Evolutionary conservation across 2,329 filamentous ascomycete genomes (phyloP), one percentile per base, ranked within the genome.

Genomic region (Diplocarpon mali): DNA sequence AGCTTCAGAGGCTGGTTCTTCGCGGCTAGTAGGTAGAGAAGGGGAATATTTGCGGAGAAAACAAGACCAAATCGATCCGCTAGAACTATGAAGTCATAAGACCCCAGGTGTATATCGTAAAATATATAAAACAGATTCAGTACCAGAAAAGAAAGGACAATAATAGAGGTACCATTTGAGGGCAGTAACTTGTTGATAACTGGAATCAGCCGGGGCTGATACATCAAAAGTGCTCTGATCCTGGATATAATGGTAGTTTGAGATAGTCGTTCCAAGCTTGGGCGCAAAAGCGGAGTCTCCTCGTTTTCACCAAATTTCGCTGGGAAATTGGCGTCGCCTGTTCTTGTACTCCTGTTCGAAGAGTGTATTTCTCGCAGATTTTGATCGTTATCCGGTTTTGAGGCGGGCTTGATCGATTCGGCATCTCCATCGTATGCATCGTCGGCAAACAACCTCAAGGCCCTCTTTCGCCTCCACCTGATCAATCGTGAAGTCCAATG

Each of bases 1-100:
- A 68, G 53, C 46, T 73, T 73, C 29, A 83, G 57, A 0, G 78
- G 79, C 50, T 81, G 78, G 47, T 78, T 83, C 59, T 83, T 84
- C 28, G 80, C 78, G 2, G 75, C 71, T 3, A 83, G 66, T 4
- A 83, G 64, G 57, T 83, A 83, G 2, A 83, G 65, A 32, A 72
- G 60, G 3, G 71, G 70, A 1, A 75, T 60, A 45, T 73, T 74
- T 10, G 67, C 65, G 13, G 66, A 65, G 52, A 73, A 72, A 2
- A 60, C 50, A 11, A 62, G 35, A 14, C 54, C 59, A 31, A 52
- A 49, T 43, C 60, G 52, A 34, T 60, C 60, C 3, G 56, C 56
- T 6, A 80, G 70, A 42, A 75, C 67, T 57, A 80, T 76, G 44
- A 75, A 64, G 54, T 70, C 69, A 38, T 65, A 60, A n/a, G 67